Evolutionary conservation across 2,329 filamentous ascomycete species (phyloP).

Genomic region (Triangularia verruculosa): DNA sequence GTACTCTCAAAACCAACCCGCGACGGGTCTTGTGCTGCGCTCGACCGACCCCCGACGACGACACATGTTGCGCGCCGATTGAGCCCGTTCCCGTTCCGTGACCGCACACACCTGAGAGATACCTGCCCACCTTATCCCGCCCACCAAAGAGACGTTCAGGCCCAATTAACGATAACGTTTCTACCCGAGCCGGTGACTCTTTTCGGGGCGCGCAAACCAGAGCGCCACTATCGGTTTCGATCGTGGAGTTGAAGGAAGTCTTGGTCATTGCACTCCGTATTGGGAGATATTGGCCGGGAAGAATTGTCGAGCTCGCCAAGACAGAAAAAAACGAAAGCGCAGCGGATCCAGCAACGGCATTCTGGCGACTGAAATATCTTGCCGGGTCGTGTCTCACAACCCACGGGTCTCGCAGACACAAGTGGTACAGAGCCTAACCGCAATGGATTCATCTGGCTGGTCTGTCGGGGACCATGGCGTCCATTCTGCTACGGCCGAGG

Average conservation of each 20-base stretch:
- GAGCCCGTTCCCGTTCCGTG: neutral
- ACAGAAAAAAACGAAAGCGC: neutral
- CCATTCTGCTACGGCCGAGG: slow-evolving; percentile 46
- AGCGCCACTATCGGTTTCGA: neutral
- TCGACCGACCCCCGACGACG: neutral
- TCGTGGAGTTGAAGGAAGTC: neutral
- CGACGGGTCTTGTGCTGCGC: neutral
- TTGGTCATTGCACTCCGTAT: neutral
- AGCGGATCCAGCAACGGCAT: neutral
- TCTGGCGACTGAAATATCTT: neutral
- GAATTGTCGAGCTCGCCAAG: neutral
- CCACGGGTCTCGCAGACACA: neutral
- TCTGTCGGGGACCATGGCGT: slow-evolving; percentile 55
- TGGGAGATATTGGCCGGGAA: neutral
- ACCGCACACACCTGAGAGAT: neutral
- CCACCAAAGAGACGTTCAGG: neutral
- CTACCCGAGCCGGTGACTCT: neutral
- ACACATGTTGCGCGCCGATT: neutral
- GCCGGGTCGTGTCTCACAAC: slow-evolving; percentile 9
- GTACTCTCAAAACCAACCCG: neutral
- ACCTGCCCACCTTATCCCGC: no score
- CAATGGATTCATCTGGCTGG: slow-evolving; percentile 55
- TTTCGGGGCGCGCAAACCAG: neutral
- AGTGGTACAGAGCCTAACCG: slow-evolving; percentile 31
- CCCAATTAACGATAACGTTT: neutral